These are phyloP conservation scores for Epichloe amarillans DNA, from an alignment of 2,329 filamentous ascomycete species.

Conservation along the genomic window DNA sequence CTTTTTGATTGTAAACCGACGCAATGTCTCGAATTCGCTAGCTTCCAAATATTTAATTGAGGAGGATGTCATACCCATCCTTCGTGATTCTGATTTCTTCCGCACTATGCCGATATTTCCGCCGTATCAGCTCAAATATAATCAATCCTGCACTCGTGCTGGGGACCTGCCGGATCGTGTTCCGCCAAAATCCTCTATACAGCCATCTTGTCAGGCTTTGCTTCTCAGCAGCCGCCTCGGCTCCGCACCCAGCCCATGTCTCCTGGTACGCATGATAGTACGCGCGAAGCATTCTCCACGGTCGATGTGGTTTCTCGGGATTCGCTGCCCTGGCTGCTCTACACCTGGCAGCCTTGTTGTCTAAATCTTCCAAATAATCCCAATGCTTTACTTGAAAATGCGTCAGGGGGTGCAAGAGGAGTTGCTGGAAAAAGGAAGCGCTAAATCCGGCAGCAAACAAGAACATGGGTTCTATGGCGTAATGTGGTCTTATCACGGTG, in stretches of 20 bases:
- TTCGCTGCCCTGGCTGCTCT: constrained; percentile 19
- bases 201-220: constrained; percentile 48
- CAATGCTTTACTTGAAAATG: constrained; percentile 62
- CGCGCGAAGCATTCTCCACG: constrained; percentile 43
- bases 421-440: constrained; percentile 55
- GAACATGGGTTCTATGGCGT: constrained; percentile 61
- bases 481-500: constrained; percentile 55
- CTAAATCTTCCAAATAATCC: constrained; percentile 58
- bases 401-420: constrained; percentile 56
- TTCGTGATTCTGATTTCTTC: constrained; percentile 52
- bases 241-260: constrained; percentile 47
- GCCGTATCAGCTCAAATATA: constrained; percentile 62
- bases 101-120: constrained; percentile 53
- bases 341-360: constrained; percentile 41
- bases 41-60: constrained; percentile 20
- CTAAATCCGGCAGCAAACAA: constrained; percentile 54
- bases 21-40: not conserved
- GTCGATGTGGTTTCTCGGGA: constrained; percentile 20
- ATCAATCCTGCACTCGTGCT: constrained; percentile 66
- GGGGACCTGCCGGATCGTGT: constrained; percentile 59
- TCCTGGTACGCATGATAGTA: constrained; percentile 62
- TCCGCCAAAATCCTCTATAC: constrained; percentile 60
- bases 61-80: constrained; percentile 59
- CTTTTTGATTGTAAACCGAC: not conserved
- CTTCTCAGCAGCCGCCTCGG: constrained; percentile 42